A percentile compares a stretch with the other conserved stretches of the same genome.
Conservation (phyloP, 371 early-diverging fungal species). For the Lichtheimia corymbifera region DNA sequence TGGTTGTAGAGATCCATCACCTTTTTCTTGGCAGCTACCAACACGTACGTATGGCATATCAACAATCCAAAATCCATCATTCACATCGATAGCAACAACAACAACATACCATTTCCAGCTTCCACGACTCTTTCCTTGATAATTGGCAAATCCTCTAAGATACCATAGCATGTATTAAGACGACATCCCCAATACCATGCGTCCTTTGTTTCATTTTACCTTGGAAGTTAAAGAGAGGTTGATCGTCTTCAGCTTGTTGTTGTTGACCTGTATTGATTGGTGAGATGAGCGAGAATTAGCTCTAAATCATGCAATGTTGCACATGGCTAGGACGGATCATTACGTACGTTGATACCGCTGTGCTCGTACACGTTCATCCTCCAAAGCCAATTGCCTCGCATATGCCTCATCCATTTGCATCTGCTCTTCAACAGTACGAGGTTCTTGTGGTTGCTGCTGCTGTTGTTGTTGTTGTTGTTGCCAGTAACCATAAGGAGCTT, state of each 20-base stretch:
- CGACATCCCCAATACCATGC: not conserved
- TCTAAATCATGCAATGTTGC: too few species aligned
- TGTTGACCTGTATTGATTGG: constrained; percentile 16
- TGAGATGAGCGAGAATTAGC: too few species aligned
- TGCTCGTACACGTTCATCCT: constrained; percentile 32
- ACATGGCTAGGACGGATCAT: not conserved
- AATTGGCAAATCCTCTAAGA: constrained; percentile 45
- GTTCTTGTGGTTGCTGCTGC: constrained; percentile 13
- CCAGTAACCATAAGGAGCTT: constrained; percentile 23
- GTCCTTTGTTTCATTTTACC: constrained; percentile 18
- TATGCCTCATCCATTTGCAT: constrained; percentile 49
- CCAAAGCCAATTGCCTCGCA: constrained; percentile 41
- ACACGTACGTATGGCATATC: not conserved
- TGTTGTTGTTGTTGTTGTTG: constrained; percentile 19
- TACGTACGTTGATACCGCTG: constrained; percentile 17
- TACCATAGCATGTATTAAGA: not conserved
- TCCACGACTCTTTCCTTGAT: constrained; percentile 52
- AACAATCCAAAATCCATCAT: not conserved
- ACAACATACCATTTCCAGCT: constrained; percentile 45
- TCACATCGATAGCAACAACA: too few species aligned
- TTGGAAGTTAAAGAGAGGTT: constrained; percentile 42
- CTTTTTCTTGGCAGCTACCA: constrained; percentile 51
- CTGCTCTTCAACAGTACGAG: constrained; percentile 41
- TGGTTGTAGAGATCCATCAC: constrained; percentile 48
- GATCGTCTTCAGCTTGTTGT: constrained; percentile 27